Base-by-base conservation (phyloP, 495 filamentous ascomycete genomes). In the Aspergillus bridgeri region DNA sequence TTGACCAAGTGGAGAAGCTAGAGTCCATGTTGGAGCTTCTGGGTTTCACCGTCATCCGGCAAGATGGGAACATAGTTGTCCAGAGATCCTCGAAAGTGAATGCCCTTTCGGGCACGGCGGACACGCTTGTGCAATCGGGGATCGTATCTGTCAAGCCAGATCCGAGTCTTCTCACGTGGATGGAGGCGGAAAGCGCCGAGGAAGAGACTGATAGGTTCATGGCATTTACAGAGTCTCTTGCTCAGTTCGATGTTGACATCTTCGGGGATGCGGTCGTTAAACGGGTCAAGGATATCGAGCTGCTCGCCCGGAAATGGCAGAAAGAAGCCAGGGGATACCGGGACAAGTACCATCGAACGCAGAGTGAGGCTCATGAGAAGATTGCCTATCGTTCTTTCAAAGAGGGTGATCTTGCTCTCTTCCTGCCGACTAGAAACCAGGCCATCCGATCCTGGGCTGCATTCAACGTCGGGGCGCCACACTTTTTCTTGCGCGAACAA, bases 341-440 rank as follows among this genome's bases (percentile, higher is more conserved):
- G 22, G 94, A 98, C 47, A 94, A 93, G 63, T 86, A 90, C 19
- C 89, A 95, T 57, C 79, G 83, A n/a, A 74, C 84, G 17, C 90
- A 95, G 59, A 87, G 87, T 62, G 94, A 99, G 65, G 85, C 92
- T 2, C 90, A 96, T 59, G 90, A 96, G 54, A 97, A 97, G 72
- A 96, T 99, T 63, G 92, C 95, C n/a, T 96, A 90, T 68, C 88
- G 89, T 48, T 85, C 91, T 19, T 99, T 98, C 80, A 98, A 96
- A 67, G 90, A 96, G 70, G 93, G 93, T 15, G 94, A 99, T 65
- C 82, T 99, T 17, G 95, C 93, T 21, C 79, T 99, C 9, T 99
- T 99, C 77, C 79, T 98, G 13, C 94, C 94, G 0, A 99, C 94
- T 0, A 80, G 92, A 21, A 97, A 98, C 61, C 92, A 96, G 68